Evolutionary conservation across 2,329 filamentous ascomycete species (phyloP).

Genomic region (Arthrinium phaeospermum): DNA sequence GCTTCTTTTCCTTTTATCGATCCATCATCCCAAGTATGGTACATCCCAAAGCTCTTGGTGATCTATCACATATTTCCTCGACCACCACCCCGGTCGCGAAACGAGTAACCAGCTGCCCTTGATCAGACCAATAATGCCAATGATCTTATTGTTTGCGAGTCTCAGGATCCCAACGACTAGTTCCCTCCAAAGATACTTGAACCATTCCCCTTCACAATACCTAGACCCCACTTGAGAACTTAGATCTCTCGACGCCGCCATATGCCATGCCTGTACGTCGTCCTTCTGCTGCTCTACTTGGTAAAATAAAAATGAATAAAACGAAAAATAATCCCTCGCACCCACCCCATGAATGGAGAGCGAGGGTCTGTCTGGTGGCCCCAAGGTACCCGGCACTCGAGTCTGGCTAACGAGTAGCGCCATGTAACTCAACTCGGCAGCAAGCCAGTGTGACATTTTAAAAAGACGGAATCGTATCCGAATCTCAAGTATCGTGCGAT

Average conservation of each 20-base stretch:
- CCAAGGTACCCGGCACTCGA: neutral
- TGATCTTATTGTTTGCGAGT: conserved; percentile 5
- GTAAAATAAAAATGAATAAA: too few relatives aligned
- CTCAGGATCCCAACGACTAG: neutral
- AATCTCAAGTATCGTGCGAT: conserved; percentile 12
- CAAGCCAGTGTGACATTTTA: neutral
- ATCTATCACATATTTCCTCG: conserved; percentile 1
- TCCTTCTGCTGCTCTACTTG: neutral
- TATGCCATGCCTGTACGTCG: neutral
- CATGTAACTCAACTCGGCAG: conserved; percentile 15
- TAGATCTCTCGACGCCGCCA: conserved; percentile 5
- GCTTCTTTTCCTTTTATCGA: conserved; percentile 5
- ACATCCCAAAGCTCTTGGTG: neutral
- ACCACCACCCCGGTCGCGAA: conserved; percentile 10
- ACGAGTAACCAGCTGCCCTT: conserved; percentile 1
- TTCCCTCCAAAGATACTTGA: neutral
- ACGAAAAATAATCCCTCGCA: neutral
- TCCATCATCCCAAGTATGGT: conserved; percentile 11
- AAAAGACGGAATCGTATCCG: neutral
- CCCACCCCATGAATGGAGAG: neutral
- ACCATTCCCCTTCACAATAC: neutral
- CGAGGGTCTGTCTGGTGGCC: neutral
- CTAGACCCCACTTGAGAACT: neutral
- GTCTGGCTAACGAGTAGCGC: neutral
- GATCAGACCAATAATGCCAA: conserved; percentile 6